These are phyloP conservation scores for Triticum monococcum DNA, from an alignment of 176 grass and related monocot species.

Conservation along the genomic window DNA sequence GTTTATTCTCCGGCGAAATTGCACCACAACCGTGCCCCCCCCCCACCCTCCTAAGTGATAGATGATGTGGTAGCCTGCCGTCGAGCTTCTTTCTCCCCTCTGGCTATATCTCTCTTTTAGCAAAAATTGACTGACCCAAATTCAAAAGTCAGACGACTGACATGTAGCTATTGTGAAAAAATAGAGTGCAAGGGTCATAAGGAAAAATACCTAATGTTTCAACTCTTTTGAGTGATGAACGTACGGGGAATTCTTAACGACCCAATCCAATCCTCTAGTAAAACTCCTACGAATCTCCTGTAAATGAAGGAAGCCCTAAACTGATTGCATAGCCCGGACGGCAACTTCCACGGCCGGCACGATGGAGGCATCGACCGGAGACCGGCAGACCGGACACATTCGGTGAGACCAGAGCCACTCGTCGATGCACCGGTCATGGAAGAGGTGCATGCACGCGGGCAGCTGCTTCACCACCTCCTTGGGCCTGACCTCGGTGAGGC, in stretches of 20 bases:
- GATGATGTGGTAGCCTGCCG: too few species aligned
- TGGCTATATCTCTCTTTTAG: too few species aligned
- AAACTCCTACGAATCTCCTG: background rate
- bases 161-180: too few species aligned
- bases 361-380: background rate
- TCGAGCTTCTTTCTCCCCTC: too few species aligned
- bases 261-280: background rate
- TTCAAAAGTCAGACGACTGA: too few species aligned
- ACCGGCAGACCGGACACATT: slow-evolving; percentile 60
- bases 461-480: slow-evolving; percentile 40
- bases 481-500: slow-evolving; percentile 26
- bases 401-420: slow-evolving; percentile 30
- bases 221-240: background rate
- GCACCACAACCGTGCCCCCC: too few species aligned
- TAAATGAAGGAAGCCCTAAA: background rate
- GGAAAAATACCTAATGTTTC: too few species aligned
- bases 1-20: too few species aligned
- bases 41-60: too few species aligned
- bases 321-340: background rate
- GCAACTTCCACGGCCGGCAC: background rate
- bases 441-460: slow-evolving; percentile 47
- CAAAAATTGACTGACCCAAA: too few species aligned
- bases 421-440: slow-evolving; percentile 54
- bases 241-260: background rate
- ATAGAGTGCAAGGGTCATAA: too few species aligned